phyloP scores from a whole-genome alignment of 1,284 basidiomycete genomes.

The Xerocomus minutiporus region DNA sequence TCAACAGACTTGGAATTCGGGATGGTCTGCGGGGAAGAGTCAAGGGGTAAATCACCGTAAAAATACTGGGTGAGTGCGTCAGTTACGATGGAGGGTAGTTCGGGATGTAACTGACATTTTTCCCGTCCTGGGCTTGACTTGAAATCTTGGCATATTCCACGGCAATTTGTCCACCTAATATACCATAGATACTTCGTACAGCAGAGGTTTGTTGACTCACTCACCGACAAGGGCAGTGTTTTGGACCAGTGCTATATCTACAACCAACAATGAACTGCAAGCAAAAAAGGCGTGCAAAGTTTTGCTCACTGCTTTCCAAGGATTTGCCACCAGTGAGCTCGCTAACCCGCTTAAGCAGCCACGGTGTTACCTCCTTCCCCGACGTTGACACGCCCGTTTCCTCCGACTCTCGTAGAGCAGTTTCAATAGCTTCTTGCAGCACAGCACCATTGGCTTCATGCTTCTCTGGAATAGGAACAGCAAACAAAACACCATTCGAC shows the following conservation, averaged over 20 bases:
- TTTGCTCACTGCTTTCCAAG: slow-evolving; percentile 61
- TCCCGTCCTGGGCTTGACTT: slow-evolving; percentile 10
- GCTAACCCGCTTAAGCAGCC: slow-evolving; percentile 83
- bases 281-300: background rate
- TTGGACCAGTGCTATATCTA: slow-evolving; percentile 85
- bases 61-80: slow-evolving; percentile 11
- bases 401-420: slow-evolving; percentile 82
- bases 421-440: slow-evolving; percentile 81
- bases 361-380: slow-evolving; percentile 94
- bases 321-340: slow-evolving; percentile 79
- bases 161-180: slow-evolving; percentile 74
- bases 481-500: slow-evolving; percentile 75
- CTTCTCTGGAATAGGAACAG: slow-evolving; percentile 84
- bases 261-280: slow-evolving; percentile 3
- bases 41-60: background rate
- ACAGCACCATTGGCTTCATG: slow-evolving; percentile 63
- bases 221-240: slow-evolving; percentile 87
- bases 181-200: background rate
- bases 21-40: background rate
- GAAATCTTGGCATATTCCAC: slow-evolving; percentile 65
- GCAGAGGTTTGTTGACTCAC: slow-evolving; percentile 19
- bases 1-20: background rate
- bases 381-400: slow-evolving; percentile 74
- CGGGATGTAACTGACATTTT: slow-evolving; percentile 18
- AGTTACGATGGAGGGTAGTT: background rate